Conservation (phyloP, 2,329 filamentous ascomycete genomes). For the Penicillium capsulatum region DNA sequence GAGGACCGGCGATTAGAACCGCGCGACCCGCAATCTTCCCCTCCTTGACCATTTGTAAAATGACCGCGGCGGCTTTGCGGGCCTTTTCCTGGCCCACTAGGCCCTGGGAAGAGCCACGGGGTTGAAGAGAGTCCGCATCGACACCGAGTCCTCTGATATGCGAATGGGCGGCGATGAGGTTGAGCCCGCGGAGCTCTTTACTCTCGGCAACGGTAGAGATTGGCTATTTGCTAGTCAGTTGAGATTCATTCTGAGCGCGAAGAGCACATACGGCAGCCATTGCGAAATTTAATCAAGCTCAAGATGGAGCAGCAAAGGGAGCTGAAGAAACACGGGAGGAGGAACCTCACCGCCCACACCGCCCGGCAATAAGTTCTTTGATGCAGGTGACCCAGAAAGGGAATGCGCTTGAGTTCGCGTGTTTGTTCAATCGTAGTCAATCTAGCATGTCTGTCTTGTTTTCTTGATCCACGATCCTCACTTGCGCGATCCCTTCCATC, state of each 20-base stretch:
- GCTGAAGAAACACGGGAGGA: neutral
- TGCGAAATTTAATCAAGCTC: constrained; percentile 3
- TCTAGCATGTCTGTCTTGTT: too few species aligned
- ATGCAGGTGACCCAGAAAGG: too few species aligned
- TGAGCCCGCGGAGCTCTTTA: constrained; percentile 93
- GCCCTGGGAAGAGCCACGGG: constrained; percentile 78
- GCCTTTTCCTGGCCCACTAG: constrained; percentile 96
- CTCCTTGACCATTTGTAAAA: constrained; percentile 98
- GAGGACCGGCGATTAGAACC: constrained; percentile 89
- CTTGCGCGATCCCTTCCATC: too few species aligned
- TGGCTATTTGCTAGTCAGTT: constrained; percentile 27
- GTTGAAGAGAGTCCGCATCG: constrained; percentile 84
- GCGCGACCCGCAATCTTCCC: constrained; percentile 96
- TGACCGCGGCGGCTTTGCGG: constrained; percentile 90
- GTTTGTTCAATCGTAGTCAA: too few species aligned
- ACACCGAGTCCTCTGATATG: constrained; percentile 95
- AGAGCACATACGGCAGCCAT: constrained; percentile 39
- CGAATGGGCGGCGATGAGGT: constrained; percentile 96
- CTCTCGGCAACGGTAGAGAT: constrained; percentile 87
- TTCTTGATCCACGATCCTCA: too few species aligned
- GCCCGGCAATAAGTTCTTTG: constrained; percentile 2
- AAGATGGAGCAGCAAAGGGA: neutral
- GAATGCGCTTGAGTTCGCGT: neutral
- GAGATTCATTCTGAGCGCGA: neutral
- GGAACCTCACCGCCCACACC: neutral